phyloP scores from a whole-genome alignment of 306 rosid species.

The Ormosia emarginata region DNA sequence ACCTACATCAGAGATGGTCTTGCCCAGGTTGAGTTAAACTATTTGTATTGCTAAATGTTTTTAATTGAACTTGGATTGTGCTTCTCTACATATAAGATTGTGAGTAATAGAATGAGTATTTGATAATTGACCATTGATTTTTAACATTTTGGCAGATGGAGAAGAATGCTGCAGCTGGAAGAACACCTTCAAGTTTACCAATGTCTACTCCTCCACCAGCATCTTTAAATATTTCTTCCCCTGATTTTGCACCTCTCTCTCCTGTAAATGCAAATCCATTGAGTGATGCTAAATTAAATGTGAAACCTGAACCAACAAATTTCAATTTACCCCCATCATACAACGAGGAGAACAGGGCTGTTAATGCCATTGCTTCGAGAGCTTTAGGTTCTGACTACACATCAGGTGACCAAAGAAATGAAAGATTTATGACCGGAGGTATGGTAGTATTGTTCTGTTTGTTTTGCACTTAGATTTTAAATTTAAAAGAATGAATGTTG shows the following conservation, averaged over 20 bases:
- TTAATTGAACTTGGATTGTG: background rate
- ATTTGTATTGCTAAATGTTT: background rate
- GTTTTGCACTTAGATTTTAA: background rate
- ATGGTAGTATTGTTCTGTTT: background rate
- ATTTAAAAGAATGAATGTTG: background rate
- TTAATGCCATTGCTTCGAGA: slow-evolving; percentile 54
- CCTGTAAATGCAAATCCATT: slow-evolving; percentile 82
- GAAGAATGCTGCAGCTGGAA: slow-evolving; percentile 97
- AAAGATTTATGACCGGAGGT: slow-evolving; percentile 88
- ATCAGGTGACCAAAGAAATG: slow-evolving; percentile 69
- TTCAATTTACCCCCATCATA: slow-evolving; percentile 80
- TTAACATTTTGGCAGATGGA: slow-evolving; percentile 69
- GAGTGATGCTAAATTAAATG: slow-evolving; percentile 60
- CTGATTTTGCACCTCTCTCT: slow-evolving; percentile 85
- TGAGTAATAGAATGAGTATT: background rate
- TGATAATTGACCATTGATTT: slow-evolving; percentile 13
- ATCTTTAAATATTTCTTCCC: slow-evolving; percentile 67
- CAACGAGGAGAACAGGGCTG: slow-evolving; percentile 64
- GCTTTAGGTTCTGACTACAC: slow-evolving; percentile 62
- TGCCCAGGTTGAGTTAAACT: slow-evolving; percentile 63
- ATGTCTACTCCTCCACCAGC: slow-evolving; percentile 97
- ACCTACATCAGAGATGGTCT: slow-evolving; percentile 97
- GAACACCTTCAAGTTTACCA: slow-evolving; percentile 93
- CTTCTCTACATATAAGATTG: background rate
- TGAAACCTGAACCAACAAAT: slow-evolving; percentile 75